Conservation (phyloP, 2,329 filamentous ascomycete species). For the Fusarium irregulare region DNA sequence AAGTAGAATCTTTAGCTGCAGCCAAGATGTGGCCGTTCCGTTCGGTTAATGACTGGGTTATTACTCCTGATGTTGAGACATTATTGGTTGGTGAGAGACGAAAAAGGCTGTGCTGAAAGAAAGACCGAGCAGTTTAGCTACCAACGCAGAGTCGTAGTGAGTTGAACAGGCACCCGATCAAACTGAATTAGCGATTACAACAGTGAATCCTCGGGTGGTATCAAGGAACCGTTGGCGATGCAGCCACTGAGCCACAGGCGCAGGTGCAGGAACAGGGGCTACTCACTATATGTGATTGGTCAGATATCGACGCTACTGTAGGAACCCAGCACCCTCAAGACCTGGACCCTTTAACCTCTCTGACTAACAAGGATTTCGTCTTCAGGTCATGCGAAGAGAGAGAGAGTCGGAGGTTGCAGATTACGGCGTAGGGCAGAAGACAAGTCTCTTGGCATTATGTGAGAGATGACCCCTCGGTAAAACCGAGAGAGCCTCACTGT, state of each 20-base stretch:
- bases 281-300: conserved; percentile 16
- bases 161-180: neutral
- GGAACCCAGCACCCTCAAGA: conserved; percentile 19
- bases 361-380: conserved; percentile 4
- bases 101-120: neutral
- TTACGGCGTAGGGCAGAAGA: conserved; percentile 51
- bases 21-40: neutral
- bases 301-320: conserved; percentile 16
- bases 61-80: neutral
- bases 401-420: conserved; percentile 57
- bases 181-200: neutral
- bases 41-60: neutral
- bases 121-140: neutral
- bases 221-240: conserved; percentile 1
- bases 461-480: no score
- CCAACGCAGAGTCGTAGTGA: neutral
- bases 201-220: neutral
- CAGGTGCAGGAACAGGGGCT: neutral
- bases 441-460: conserved; percentile 2
- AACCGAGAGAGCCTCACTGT: neutral
- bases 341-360: conserved; percentile 9
- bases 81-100: neutral
- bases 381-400: conserved; percentile 60
- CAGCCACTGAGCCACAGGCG: neutral
- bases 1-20: conserved; percentile 8